Base-by-base conservation (phyloP, 257 asterid species). In the Przewalskia tangutica region DNA sequence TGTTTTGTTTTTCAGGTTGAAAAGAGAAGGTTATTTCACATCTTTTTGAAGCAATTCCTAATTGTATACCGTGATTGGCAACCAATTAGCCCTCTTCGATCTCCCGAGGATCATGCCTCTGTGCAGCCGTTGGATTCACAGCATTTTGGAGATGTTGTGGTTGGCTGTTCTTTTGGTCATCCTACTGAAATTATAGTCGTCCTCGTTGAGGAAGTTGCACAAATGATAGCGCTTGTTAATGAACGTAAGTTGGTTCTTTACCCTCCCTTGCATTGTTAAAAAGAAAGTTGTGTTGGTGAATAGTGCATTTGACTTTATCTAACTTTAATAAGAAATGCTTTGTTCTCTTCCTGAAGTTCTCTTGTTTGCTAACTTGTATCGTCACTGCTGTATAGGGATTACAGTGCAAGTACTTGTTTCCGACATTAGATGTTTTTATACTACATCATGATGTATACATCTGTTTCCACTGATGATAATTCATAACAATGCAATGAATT, bases 131-230 rank as follows among this genome's bases (percentile, higher is more conserved):
- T 63, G 77, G 79, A 86, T 76, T 83, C 85, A 5, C 90, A 85
- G 84, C 84, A 80, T 83, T 77, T 83, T 84, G 86, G 86, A 55
- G 89, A 91, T 82, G 91, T 85, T 83, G 94, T 92, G 88, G 88
- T 90, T 84, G 99, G 98, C 85, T 95, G 99, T 88, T 85, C 88
- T 84, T 86, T 89, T 87, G 98, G 99, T 64, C 99, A 95, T 82
- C 99, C 99, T 83, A 81, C 92, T 87, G 97, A 91, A 86, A 85
- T 95, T 83, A 88, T 92, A 83, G 83, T 81, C 73, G 85, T 81
- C 79, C 82, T 95, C 84, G 85, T 84, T 32, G 97, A 89, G 81
- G 98, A 93, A 86, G 86, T 95, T 77, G 77, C 87, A 66, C 86
- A 79, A 79, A 85, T 92, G 80, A 89, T 95, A 51, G 86, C 86